phyloP scores from a whole-genome alignment of 2,329 filamentous ascomycete genomes.

The Ciborinia camelliae region DNA sequence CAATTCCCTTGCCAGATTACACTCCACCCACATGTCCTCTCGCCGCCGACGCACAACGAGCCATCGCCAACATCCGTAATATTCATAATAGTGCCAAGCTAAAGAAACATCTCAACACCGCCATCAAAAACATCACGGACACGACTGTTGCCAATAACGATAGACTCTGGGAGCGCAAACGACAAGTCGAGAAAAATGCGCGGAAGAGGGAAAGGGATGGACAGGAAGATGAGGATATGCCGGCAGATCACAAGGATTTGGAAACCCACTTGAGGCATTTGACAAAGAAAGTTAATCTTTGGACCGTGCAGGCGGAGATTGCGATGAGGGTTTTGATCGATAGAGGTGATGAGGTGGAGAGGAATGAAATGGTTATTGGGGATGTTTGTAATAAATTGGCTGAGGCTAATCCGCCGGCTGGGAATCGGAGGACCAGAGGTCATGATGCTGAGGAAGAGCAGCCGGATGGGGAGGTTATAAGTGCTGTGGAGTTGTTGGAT shows the following conservation, averaged over 20 bases:
- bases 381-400: conserved; percentile 36
- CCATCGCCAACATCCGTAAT: conserved; percentile 45
- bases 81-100: conserved; percentile 44
- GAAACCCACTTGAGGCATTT: conserved; percentile 42
- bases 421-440: conserved; percentile 8
- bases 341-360: conserved; percentile 45
- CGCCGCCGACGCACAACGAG: conserved; percentile 44
- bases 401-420: conserved; percentile 31
- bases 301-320: conserved; percentile 55
- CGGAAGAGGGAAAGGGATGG: conserved; percentile 36
- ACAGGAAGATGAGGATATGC: conserved; percentile 37
- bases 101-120: conserved; percentile 47
- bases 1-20: conserved; percentile 46
- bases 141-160: conserved; percentile 56
- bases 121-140: conserved; percentile 46
- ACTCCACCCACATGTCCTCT: conserved; percentile 51
- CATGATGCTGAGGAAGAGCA: conserved; percentile 39
- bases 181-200: conserved; percentile 26
- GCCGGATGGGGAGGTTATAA: conserved; percentile 40
- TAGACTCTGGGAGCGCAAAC: conserved; percentile 39
- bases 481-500: conserved; percentile 39
- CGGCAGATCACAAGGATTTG: conserved; percentile 37
- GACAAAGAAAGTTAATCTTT: conserved; percentile 46
- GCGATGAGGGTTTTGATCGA: conserved; percentile 58
- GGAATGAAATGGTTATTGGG: conserved; percentile 31